Conservation (phyloP, 192 early-diverging fungal species). For the Linderina pennispora region DNA sequence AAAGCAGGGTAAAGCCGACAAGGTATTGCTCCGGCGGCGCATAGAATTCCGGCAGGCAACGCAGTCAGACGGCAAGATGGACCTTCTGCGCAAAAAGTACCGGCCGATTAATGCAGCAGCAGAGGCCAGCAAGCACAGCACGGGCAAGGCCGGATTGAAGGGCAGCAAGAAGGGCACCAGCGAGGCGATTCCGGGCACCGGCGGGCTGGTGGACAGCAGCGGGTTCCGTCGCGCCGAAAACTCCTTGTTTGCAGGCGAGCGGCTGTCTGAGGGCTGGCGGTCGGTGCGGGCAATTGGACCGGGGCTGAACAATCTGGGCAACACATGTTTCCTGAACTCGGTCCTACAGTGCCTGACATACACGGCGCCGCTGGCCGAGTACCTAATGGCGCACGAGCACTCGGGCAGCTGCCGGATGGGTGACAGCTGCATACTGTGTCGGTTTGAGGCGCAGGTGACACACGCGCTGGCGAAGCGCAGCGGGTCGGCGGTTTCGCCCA, state of each 20-base stretch:
- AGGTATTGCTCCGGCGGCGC: conserved; percentile 47
- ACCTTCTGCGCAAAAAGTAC: conserved; percentile 56
- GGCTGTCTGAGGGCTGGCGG: conserved; percentile 52
- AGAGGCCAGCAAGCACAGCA: background rate
- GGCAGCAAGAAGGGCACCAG: conserved; percentile 1
- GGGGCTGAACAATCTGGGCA: conserved; percentile 65
- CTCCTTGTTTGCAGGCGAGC: conserved; percentile 54
- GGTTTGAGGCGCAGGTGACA: conserved; percentile 59
- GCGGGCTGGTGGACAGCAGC: conserved; percentile 48
- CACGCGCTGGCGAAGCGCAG: conserved; percentile 48
- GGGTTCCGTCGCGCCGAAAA: conserved; percentile 57
- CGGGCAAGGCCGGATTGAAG: background rate
- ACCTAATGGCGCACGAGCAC: conserved; percentile 56
- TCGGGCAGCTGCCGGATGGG: conserved; percentile 51
- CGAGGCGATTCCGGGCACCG: background rate
- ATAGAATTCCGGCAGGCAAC: conserved; percentile 57
- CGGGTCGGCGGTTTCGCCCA: conserved; percentile 54
- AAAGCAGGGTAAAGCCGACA: conserved; percentile 38
- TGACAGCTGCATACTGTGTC: conserved; percentile 70
- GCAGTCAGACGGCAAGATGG: conserved; percentile 56
- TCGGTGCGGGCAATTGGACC: conserved; percentile 54
- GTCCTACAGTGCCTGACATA: conserved; percentile 75
- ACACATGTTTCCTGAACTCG: conserved; percentile 79
- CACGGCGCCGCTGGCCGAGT: conserved; percentile 66
- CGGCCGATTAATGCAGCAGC: conserved; percentile 49